Base-by-base conservation (phyloP, 2,329 filamentous ascomycete genomes). In the Colletotrichum musicola region DNA sequence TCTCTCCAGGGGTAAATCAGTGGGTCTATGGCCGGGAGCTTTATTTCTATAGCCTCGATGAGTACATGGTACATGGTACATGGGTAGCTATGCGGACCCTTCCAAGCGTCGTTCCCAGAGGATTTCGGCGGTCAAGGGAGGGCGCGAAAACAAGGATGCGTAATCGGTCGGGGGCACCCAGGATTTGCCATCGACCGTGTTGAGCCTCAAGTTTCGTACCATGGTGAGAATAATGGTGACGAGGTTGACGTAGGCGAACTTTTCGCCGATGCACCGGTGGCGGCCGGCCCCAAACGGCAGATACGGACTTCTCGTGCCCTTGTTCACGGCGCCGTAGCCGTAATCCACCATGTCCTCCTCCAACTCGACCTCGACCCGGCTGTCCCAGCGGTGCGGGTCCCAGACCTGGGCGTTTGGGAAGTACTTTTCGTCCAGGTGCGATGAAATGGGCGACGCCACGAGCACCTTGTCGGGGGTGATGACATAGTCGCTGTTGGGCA, bases 191-290 rank as follows among this genome's bases (percentile, higher is more conserved):
- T 92, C 89, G 2, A 89, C 79, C 74, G 94, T 96, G 76, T 86
- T 85, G 78, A 97, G 88, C 83, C 93, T 95, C 84, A 97, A 93
- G 62, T 89, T 79, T 57, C 94, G 87, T 46, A 97, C 92, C 72
- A 95, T 83, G 67, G 89, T 90, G 58, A 90, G 93, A 13, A 91
- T 84, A 73, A 98, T 97, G 51, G 93, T 94, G 77, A 95, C 92
- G 71, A 98, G 85, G 82, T 98, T 95, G 66, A 97, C 86, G 78
- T 97, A 97, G 73, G 95, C 95, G 79, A 98, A 98, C 77, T 97
- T 94, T 85, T 98, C 95, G 72, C 95, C 95, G 76, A 98, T 98
- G 82, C 95, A 98, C 72, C 95, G 88, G 82, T 98, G 95, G 73
- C 95, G 87, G 49, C 95, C 95, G 38, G 95, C 95, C 67, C 95